Percentiles rank a stretch among this genome's conserved stretches.
Conservation (phyloP, 1,139 yeast genomes). For the Wickerhamiella infanticola region DNA sequence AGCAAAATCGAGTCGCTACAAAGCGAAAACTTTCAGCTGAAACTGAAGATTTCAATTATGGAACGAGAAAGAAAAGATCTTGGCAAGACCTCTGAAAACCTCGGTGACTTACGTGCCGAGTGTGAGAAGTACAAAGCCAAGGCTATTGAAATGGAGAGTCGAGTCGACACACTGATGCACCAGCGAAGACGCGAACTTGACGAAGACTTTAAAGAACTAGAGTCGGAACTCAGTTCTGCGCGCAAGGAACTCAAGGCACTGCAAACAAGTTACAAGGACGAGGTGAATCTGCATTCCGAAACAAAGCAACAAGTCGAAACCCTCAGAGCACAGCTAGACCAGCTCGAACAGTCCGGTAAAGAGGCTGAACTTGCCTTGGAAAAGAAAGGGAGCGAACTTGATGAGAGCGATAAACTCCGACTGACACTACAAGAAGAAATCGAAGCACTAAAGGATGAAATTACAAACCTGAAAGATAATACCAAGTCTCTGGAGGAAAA, state of each 20-base stretch:
- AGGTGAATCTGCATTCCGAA: neutral
- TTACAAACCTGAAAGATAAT: neutral
- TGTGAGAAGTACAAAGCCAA: neutral
- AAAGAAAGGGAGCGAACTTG: neutral
- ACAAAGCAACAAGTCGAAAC: neutral
- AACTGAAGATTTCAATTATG: constrained; percentile 6
- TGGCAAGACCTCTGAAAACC: neutral
- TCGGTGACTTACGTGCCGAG: neutral
- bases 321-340: neutral
- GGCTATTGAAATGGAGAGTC: neutral
- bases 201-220: neutral
- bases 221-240: neutral
- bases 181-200: neutral
- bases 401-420: neutral
- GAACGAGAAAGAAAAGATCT: neutral
- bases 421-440: neutral
- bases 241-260: neutral
- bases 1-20: constrained; percentile 4
- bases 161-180: neutral
- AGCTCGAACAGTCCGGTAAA: neutral
- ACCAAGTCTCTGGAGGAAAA: neutral
- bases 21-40: constrained; percentile 10
- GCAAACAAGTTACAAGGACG: neutral
- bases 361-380: neutral
- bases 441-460: neutral